Evolutionary conservation across 2,329 filamentous ascomycete species (phyloP).

Genomic region (Exserohilum turcica): DNA sequence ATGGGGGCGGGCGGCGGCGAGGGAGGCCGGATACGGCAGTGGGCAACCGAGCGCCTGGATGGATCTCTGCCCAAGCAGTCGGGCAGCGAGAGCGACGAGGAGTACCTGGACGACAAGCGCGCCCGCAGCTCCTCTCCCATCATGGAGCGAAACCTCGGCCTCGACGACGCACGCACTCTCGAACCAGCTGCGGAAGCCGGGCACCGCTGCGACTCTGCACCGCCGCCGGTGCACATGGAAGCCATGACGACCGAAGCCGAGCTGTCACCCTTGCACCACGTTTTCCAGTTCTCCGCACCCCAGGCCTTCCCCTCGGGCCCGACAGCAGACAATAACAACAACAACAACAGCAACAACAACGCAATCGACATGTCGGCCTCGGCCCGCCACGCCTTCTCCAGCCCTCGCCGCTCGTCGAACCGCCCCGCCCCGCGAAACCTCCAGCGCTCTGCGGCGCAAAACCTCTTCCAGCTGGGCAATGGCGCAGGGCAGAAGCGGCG

Average conservation of each 20-base stretch:
- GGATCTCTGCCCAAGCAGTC: constrained; percentile 62
- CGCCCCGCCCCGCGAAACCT: constrained; percentile 44
- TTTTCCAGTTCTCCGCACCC: constrained; percentile 72
- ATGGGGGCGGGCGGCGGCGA: constrained; percentile 81
- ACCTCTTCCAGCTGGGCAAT: constrained; percentile 59
- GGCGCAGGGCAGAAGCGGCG: constrained; percentile 74
- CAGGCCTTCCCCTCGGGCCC: constrained; percentile 61
- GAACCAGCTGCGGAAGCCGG: constrained; percentile 23
- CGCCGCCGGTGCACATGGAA: constrained; percentile 49
- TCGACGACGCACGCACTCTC: constrained; percentile 46
- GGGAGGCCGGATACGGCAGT: constrained; percentile 68
- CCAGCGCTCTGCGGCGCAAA: constrained; percentile 40
- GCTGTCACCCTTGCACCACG: constrained; percentile 38
- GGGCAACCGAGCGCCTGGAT: constrained; percentile 72
- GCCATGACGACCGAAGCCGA: constrained; percentile 36
- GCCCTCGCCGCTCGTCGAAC: constrained; percentile 40
- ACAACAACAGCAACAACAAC: constrained; percentile 8
- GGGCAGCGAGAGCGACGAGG: constrained; percentile 71
- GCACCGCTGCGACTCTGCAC: constrained; percentile 39
- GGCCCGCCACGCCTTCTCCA: constrained; percentile 40
- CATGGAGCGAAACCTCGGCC: constrained; percentile 56
- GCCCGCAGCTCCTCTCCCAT: constrained; percentile 66
- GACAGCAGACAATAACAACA: constrained; percentile 39
- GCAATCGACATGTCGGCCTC: constrained; percentile 34
- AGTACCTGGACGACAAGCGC: constrained; percentile 63